Evolutionary conservation across 768 basidiomycete genomes (phyloP), one percentile per base, ranked within the genome.

Genomic region (Tylopilus cervinicoccineus): DNA sequence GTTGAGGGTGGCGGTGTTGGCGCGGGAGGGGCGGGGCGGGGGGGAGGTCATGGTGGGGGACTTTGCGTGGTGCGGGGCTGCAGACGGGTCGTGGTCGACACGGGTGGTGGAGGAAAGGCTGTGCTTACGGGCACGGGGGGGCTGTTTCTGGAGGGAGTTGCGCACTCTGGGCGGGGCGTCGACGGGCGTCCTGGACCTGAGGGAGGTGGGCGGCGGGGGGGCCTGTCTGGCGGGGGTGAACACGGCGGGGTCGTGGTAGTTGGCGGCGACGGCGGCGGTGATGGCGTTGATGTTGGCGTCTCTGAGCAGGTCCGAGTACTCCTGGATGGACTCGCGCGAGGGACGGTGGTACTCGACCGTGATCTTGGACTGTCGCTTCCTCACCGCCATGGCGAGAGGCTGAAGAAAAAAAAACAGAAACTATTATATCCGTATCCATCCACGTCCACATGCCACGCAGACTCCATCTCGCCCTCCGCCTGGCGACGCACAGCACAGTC

Each of bases 1-100:
- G 67, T 77, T 82, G 41, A 92, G 75, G 46, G 76, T 90, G 28
- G 84, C 86, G 5, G 90, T 93, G 66, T 93, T 93, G 51, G 85
- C 86, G 48, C 90, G 79, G 38, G 88, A 89, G 0, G 90, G 90
- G 37, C 90, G 79, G 2, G 85, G 83, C 9, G 89, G 89, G 2
- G 88, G 81, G 0, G 80, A 69, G 3, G 76, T 73, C 4, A 28
- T 12, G 14, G 28, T 6, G 45, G 44, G 27, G 5, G 24, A 27
- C n/a, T 37, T 37, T 20, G 57, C 4, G 43, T 70, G 62, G 4
- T 16, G 31, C 2, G 31, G n/a, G 5, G 67, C 51, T 12, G 80
- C 80, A 60, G 84, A 84, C 2, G 82, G 83, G 68, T 85, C 83
- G 69, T 70, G 63, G 60, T 47, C 29, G 14, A 39, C 22, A 24